These are phyloP conservation scores for Pittosporum tobira DNA, from an alignment of 129 eudicot species.

Conservation along the genomic window DNA sequence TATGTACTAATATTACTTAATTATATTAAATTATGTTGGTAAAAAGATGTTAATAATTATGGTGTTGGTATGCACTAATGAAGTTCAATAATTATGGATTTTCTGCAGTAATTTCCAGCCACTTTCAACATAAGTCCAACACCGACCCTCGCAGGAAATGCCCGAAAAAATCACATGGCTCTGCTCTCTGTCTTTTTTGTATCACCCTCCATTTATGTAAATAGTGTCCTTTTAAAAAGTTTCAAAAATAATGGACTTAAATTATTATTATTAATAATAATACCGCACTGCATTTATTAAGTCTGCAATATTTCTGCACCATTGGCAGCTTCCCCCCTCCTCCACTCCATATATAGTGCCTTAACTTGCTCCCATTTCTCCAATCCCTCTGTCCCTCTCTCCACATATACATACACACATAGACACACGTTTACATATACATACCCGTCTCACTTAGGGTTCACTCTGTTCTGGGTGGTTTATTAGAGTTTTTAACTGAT, in stretches of 20 bases:
- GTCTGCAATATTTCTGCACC: conserved; percentile 34
- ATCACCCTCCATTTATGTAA: background rate
- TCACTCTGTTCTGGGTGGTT: conserved; percentile 23
- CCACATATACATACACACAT: no score
- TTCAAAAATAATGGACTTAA: conserved; percentile 11
- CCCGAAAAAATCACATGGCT: conserved; percentile 54
- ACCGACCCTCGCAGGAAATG: conserved; percentile 37
- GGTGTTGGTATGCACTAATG: background rate
- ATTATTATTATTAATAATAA: background rate
- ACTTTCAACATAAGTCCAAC: conserved; percentile 15
- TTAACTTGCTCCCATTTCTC: conserved; percentile 35
- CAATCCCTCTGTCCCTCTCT: conserved; percentile 23
- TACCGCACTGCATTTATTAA: conserved; percentile 35
- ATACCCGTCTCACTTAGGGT: background rate
- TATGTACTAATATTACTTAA: no score
- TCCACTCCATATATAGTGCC: conserved; percentile 51
- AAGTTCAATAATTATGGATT: conserved; percentile 5
- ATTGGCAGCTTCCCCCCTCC: conserved; percentile 47
- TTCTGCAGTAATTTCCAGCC: conserved; percentile 36
- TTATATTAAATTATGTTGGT: no score
- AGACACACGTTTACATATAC: no score
- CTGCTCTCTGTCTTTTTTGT: conserved; percentile 31
- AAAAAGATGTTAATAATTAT: no score
- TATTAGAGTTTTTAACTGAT: conserved; percentile 45
- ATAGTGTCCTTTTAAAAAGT: background rate